Percentiles rank a stretch among this genome's conserved stretches.
These are phyloP conservation scores for Prunus armeniaca DNA, from an alignment of 306 rosid genomes.

Conservation along the genomic window DNA sequence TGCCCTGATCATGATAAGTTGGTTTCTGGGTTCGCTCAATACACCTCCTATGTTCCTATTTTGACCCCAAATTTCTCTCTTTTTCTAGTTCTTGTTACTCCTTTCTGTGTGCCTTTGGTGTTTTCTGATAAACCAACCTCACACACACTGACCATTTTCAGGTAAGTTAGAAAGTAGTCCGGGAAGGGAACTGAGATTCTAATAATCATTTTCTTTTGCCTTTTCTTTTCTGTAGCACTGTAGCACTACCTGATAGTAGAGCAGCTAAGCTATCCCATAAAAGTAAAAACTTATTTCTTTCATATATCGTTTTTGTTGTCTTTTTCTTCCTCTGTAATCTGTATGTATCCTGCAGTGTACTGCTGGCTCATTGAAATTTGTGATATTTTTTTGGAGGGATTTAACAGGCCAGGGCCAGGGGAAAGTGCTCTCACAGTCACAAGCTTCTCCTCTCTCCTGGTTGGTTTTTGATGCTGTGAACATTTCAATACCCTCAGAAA, in stretches of 20 bases:
- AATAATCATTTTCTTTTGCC: constrained; percentile 41
- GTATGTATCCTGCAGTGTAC: constrained; percentile 29
- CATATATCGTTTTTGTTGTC: constrained; percentile 29
- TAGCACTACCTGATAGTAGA: background rate
- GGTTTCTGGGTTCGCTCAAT: constrained; percentile 17
- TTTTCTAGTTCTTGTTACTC: constrained; percentile 26
- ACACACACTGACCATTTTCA: constrained; percentile 15
- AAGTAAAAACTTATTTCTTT: constrained; percentile 5
- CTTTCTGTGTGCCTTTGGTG: constrained; percentile 9
- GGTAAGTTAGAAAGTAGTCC: constrained; percentile 1
- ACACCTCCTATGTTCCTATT: background rate
- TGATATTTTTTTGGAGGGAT: constrained; percentile 54
- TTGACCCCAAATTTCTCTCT: background rate
- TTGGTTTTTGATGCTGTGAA: constrained; percentile 28
- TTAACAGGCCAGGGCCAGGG: constrained; percentile 13
- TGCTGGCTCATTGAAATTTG: constrained; percentile 48
- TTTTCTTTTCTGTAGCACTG: constrained; percentile 14
- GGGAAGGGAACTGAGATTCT: constrained; percentile 44
- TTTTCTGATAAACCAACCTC: constrained; percentile 1
- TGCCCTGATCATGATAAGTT: constrained; percentile 31
- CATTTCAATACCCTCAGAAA: constrained; percentile 3
- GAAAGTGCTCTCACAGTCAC: constrained; percentile 6
- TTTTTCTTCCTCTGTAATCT: constrained; percentile 20
- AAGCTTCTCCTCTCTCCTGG: constrained; percentile 37
- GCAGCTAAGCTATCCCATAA: background rate